Evolutionary conservation across 148 eudicot genomes (phyloP).

Genomic region (Chenopodium suecicum): DNA sequence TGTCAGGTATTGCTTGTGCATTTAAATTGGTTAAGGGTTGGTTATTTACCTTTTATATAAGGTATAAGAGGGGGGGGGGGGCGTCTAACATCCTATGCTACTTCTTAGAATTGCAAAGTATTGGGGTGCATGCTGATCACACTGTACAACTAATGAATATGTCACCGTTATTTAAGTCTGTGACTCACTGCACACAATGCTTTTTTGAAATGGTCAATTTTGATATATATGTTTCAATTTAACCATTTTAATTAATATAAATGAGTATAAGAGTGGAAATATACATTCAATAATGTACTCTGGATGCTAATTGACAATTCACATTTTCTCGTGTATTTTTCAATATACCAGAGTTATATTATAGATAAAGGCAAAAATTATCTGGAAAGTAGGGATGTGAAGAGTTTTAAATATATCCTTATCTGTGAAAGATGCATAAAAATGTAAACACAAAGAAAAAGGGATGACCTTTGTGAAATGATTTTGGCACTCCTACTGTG

Average conservation of each 20-base stretch:
- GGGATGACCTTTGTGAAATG: not conserved
- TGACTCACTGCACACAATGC: not conserved
- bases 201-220: not conserved
- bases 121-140: not conserved
- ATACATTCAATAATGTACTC: not conserved
- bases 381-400: not conserved
- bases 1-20: constrained; percentile 17
- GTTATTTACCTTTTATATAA: too few species aligned
- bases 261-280: not conserved
- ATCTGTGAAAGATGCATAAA: not conserved
- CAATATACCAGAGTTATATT: not conserved
- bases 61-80: too few species aligned
- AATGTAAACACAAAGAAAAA: not conserved
- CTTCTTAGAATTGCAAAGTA: not conserved
- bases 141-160: not conserved
- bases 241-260: not conserved
- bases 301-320: not conserved
- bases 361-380: not conserved
- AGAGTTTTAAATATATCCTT: not conserved
- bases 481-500: too few species aligned
- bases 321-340: not conserved
- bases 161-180: not conserved
- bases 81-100: not conserved
- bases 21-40: not conserved
- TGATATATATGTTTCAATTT: not conserved